These are phyloP conservation scores for Cladobotryum protrusum DNA, from an alignment of 2,329 filamentous ascomycete genomes.

Conservation along the genomic window DNA sequence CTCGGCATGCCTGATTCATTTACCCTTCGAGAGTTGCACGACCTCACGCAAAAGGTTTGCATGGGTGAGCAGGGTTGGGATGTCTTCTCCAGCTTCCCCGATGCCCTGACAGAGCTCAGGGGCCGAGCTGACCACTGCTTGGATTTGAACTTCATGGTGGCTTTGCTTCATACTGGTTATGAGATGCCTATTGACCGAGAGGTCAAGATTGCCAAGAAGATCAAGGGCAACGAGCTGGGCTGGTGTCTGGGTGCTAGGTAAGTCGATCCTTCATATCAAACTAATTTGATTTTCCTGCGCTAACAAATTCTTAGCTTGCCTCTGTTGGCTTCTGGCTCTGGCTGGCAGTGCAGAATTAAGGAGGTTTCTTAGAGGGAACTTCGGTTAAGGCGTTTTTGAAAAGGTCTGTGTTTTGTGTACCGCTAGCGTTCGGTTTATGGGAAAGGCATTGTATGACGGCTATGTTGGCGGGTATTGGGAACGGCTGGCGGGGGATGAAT, in stretches of 20 bases:
- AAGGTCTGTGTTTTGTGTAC: neutral
- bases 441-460: neutral
- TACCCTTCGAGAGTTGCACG: constrained; percentile 82
- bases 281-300: neutral
- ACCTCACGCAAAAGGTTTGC: constrained; percentile 80
- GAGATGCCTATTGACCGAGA: constrained; percentile 96
- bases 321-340: constrained; percentile 71
- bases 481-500: neutral
- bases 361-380: constrained; percentile 53
- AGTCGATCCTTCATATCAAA: constrained; percentile 25
- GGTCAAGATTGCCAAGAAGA: constrained; percentile 98
- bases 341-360: constrained; percentile 83
- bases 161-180: constrained; percentile 87
- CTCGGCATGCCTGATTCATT: constrained; percentile 99
- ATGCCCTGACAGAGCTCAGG: constrained; percentile 71
- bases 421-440: neutral
- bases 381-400: constrained; percentile 13
- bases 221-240: constrained; percentile 91
- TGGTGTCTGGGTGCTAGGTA: constrained; percentile 97
- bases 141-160: constrained; percentile 94
- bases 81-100: constrained; percentile 68
- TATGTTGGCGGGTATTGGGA: neutral
- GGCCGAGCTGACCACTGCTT: constrained; percentile 87
- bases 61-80: constrained; percentile 72
- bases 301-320: constrained; percentile 58